phyloP scores from a whole-genome alignment of 257 asterid genomes.

The Jasminum sambac region DNA sequence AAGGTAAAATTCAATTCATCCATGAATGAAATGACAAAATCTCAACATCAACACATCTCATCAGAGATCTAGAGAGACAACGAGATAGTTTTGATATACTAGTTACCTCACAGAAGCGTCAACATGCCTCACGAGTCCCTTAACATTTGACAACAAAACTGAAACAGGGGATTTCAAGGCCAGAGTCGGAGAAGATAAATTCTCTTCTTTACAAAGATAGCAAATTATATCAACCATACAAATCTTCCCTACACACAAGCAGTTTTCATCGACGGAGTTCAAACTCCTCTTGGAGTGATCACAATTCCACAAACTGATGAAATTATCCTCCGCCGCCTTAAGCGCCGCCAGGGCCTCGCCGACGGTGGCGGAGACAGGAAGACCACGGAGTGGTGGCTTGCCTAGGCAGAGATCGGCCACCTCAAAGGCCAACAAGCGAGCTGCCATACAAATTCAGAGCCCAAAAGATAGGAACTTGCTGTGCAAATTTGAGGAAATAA shows the following conservation, averaged over 20 bases:
- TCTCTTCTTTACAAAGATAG: conserved; percentile 59
- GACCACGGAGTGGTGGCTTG: conserved; percentile 77
- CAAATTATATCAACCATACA: conserved; percentile 81
- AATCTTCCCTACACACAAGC: conserved; percentile 69
- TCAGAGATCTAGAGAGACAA: conserved; percentile 6
- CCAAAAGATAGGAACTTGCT: background rate
- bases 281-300: conserved; percentile 40
- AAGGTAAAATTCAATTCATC: background rate
- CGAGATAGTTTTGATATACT: background rate
- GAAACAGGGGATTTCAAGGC: conserved; percentile 70
- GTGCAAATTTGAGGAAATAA: background rate
- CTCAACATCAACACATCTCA: background rate
- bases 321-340: conserved; percentile 42
- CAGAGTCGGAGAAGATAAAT: conserved; percentile 46
- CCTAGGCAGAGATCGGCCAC: conserved; percentile 93
- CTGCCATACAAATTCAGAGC: conserved; percentile 61
- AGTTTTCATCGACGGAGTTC: conserved; percentile 14
- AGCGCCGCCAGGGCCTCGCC: conserved; percentile 68
- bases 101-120: conserved; percentile 65
- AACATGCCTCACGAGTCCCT: conserved; percentile 55
- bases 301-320: conserved; percentile 76
- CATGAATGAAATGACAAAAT: background rate
- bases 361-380: conserved; percentile 59
- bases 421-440: conserved; percentile 49
- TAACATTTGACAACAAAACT: conserved; percentile 42